phyloP scores from a whole-genome alignment of 208 protist species.

The Acanthamoeba royreba region DNA sequence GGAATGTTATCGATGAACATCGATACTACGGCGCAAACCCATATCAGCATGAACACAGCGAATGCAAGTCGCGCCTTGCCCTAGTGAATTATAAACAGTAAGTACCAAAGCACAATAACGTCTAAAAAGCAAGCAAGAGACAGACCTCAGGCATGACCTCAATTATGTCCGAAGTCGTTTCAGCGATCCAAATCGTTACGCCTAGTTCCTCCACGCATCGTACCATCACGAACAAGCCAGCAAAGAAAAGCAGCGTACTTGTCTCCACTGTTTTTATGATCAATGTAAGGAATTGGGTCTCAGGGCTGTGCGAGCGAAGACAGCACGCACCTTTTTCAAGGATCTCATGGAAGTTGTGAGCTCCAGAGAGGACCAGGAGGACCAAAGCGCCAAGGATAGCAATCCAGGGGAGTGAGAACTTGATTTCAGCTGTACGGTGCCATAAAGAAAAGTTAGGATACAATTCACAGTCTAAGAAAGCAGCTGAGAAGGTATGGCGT shows the following conservation, averaged over 20 bases:
- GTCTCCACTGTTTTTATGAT: slow-evolving; percentile 68
- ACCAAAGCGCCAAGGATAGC: slow-evolving; percentile 56
- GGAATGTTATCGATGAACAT: slow-evolving; percentile 52
- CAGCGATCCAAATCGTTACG: slow-evolving; percentile 59
- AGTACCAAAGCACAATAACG: too few relatives aligned
- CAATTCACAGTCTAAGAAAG: background rate
- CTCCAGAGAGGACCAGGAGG: slow-evolving; percentile 44
- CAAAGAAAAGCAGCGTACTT: slow-evolving; percentile 73
- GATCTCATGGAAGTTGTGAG: background rate
- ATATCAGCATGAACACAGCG: slow-evolving; percentile 67
- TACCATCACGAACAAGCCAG: slow-evolving; percentile 70
- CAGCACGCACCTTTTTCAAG: background rate
- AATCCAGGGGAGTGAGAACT: slow-evolving; percentile 50
- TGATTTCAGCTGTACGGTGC: background rate
- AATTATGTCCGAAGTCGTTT: slow-evolving; percentile 48
- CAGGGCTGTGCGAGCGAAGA: too few relatives aligned
- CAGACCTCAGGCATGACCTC: background rate
- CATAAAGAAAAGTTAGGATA: too few relatives aligned
- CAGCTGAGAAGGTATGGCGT: background rate
- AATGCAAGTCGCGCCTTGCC: too few relatives aligned
- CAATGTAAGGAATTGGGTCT: too few relatives aligned
- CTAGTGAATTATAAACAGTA: too few relatives aligned
- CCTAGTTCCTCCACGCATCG: slow-evolving; percentile 15
- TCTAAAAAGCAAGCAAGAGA: too few relatives aligned
- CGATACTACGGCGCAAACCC: slow-evolving; percentile 63